These are phyloP conservation scores for Naganishia randhawae DNA, from an alignment of 768 basidiomycete species.

Conservation along the genomic window DNA sequence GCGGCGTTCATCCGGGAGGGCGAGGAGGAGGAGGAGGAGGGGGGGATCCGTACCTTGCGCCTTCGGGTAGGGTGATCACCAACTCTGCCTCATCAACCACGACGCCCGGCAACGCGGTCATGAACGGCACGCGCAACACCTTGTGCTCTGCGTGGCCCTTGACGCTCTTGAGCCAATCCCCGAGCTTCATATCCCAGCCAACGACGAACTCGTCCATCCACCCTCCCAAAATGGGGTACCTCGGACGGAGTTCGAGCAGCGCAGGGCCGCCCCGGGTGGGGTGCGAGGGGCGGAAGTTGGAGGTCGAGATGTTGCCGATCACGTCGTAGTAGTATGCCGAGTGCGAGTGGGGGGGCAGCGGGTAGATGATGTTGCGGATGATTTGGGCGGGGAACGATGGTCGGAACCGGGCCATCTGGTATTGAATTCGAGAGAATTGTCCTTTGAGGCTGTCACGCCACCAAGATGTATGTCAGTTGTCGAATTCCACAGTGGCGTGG, in stretches of 20 bases:
- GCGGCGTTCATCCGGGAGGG: too few species aligned
- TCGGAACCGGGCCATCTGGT: conserved; percentile 72
- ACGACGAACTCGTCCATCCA: conserved; percentile 97
- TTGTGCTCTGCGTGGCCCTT: conserved; percentile 66
- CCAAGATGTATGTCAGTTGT: background rate
- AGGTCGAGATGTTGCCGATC: conserved; percentile 95
- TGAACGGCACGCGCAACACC: conserved; percentile 75
- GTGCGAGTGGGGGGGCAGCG: conserved; percentile 76
- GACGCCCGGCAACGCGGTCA: conserved; percentile 74
- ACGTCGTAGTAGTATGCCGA: conserved; percentile 84
- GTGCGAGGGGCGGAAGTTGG: conserved; percentile 68
- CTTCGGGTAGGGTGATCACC: conserved; percentile 82
- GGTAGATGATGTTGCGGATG: conserved; percentile 67
- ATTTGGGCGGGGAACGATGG: conserved; percentile 61
- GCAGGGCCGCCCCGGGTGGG: conserved; percentile 56
- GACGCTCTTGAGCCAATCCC: conserved; percentile 57
- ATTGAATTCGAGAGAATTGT: conserved; percentile 85
- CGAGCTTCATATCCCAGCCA: conserved; percentile 85
- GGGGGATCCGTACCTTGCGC: conserved; percentile 81
- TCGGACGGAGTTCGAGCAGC: conserved; percentile 74
- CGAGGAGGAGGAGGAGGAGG: too few species aligned
- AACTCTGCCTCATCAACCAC: conserved; percentile 76
- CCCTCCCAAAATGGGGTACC: conserved; percentile 89
- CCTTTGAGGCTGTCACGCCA: conserved; percentile 70
- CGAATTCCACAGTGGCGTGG: too few species aligned